Percentiles rank a stretch among this genome's conserved stretches.
These are phyloP conservation scores for Beta macrorhiza DNA, from an alignment of 179 eudicot genomes.

Conservation along the genomic window DNA sequence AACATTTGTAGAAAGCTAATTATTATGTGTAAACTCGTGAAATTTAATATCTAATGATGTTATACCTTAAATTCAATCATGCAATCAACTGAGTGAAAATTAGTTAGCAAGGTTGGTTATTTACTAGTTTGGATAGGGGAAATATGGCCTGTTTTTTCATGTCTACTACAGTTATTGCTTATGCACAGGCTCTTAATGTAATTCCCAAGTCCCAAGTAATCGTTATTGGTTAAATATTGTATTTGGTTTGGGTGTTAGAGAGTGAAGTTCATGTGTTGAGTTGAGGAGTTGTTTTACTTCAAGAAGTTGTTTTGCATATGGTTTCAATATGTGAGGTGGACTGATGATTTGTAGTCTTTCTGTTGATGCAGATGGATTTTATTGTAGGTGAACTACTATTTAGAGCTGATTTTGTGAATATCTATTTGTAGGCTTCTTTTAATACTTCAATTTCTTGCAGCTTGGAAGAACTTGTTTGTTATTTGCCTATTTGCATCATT, in stretches of 20 bases:
- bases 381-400: slow-evolving; percentile 44
- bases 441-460: neutral
- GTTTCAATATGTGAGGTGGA: neutral
- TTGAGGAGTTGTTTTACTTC: neutral
- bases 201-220: neutral
- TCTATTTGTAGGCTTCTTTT: too few relatives aligned
- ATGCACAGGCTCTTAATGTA: too few relatives aligned
- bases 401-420: neutral
- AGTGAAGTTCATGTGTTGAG: neutral
- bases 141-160: too few relatives aligned
- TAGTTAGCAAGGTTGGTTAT: too few relatives aligned
- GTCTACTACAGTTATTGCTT: too few relatives aligned
- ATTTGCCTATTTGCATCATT: neutral
- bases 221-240: neutral
- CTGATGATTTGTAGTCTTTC: slow-evolving; percentile 18
- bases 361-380: slow-evolving; percentile 58
- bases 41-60: too few relatives aligned
- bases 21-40: too few relatives aligned
- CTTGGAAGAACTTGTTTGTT: neutral
- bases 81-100: too few relatives aligned
- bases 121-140: too few relatives aligned
- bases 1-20: too few relatives aligned
- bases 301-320: neutral
- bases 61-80: too few relatives aligned
- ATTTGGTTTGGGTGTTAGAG: neutral